Evolutionary conservation across 2,329 filamentous ascomycete genomes (phyloP), one percentile per base, ranked within the genome.

Genomic region (Claviceps arundinis): DNA sequence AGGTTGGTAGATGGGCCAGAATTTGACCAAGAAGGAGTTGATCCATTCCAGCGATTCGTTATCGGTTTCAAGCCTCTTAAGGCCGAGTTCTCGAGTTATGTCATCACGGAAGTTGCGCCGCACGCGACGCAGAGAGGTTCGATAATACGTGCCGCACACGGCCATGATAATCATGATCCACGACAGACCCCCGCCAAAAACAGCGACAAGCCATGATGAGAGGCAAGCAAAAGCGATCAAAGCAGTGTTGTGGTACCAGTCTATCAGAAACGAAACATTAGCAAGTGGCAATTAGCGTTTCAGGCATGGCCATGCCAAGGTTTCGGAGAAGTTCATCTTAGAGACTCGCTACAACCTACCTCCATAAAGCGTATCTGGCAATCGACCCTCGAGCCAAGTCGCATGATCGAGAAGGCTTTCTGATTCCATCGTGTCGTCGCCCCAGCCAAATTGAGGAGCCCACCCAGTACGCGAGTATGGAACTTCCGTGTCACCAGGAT

Each of bases 181-280:
- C 54, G 81, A 90, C 14, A 98, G 75, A 22, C 93, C 93, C 55
- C 93, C 93, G 44, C 94, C 93, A 9, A 98, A 74, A 19, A 91
- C 76, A 34, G 90, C 91, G 40, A 96, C 76, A 4, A 95, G 76
- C 90, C 91, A 98, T 22, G 91, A 95, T 34, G 81, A 74, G 50
- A 98, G 73, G 64, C 89, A 96, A 50, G 91, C 89, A 64, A 98
- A 96, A 58, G 91, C 76, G 64, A 98, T 96, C 56, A 98, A 73
- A n/a, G 76, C 93, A 2, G 90, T 83, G 67, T 98, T 98, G 68
- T 98, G 90, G 68, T 97, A 98, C 93, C 93, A 98, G 66, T 97
- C 89, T 88, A 49, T n/a, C n/a, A 14, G n/a, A 30, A 30, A 37
- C 34, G 45, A 24, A 16, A 22, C 16, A 17, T 50, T 13, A 42